Percentiles rank a stretch among this genome's conserved stretches.
phyloP scores from a whole-genome alignment of 1,139 yeast species.

The Diutina catenulata region DNA sequence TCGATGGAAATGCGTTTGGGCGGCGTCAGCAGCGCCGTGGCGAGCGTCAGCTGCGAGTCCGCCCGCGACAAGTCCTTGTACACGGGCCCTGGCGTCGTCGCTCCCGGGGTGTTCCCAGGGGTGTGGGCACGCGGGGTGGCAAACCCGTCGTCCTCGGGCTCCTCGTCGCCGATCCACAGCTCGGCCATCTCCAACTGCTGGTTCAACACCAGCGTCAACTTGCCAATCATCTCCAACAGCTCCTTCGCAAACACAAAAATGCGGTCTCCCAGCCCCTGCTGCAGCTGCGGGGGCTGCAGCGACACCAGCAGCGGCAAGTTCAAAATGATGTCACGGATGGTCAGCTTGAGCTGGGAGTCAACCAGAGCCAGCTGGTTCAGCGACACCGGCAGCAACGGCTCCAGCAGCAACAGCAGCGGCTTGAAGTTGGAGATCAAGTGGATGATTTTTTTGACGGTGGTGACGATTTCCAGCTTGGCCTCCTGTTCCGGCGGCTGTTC shows the following conservation, averaged over 20 bases:
- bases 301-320: conserved; percentile 47
- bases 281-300: conserved; percentile 36
- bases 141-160: not conserved
- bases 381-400: conserved; percentile 9
- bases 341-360: conserved; percentile 34
- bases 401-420: conserved; percentile 44
- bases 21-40: conserved; percentile 1
- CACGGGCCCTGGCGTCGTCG: too few relatives aligned
- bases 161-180: conserved; percentile 49
- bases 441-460: conserved; percentile 82
- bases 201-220: conserved; percentile 72
- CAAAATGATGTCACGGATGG: conserved; percentile 70
- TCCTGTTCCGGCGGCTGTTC: conserved; percentile 19
- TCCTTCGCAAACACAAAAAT: conserved; percentile 79
- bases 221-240: conserved; percentile 76
- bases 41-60: conserved; percentile 2
- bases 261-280: conserved; percentile 40
- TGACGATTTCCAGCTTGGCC: conserved; percentile 71
- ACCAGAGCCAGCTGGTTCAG: conserved; percentile 7
- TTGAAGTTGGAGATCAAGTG: conserved; percentile 77
- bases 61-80: conserved; percentile 5
- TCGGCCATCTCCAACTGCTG: conserved; percentile 80
- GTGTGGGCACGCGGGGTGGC: conserved; percentile 1
- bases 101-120: conserved; percentile 1
- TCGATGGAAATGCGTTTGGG: conserved; percentile 3